phyloP scores from a whole-genome alignment of 495 filamentous ascomycete species.

The Penicillium mononematosum region DNA sequence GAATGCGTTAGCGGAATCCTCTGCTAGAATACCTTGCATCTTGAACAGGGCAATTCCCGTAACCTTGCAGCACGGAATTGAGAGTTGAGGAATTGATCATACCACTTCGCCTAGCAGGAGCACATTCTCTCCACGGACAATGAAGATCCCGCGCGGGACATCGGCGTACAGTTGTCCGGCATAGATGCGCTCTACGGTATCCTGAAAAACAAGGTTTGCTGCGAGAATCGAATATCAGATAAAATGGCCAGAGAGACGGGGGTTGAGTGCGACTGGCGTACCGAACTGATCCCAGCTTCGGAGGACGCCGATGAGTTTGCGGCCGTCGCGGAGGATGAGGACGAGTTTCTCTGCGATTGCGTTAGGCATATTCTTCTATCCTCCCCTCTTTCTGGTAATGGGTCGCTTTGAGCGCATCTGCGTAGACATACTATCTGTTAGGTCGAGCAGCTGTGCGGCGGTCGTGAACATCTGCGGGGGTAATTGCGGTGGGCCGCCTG shows the following conservation, averaged over 20 bases:
- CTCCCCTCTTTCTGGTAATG: background rate
- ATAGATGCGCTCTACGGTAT: constrained; percentile 84
- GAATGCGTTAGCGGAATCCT: background rate
- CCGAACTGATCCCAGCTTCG: constrained; percentile 98
- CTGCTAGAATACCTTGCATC: background rate
- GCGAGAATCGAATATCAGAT: constrained; percentile 12
- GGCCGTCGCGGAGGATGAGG: constrained; percentile 83
- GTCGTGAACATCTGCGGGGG: constrained; percentile 95
- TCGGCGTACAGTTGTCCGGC: constrained; percentile 74
- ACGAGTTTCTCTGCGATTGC: constrained; percentile 80
- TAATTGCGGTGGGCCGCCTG: constrained; percentile 49
- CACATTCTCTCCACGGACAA: constrained; percentile 93
- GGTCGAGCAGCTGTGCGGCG: constrained; percentile 86
- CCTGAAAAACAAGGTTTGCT: constrained; percentile 95
- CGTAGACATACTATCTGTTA: constrained; percentile 80
- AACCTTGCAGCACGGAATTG: background rate
- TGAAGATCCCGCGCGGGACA: constrained; percentile 74
- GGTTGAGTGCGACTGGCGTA: constrained; percentile 40
- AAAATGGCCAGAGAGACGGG: constrained; percentile 8
- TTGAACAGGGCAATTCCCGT: background rate
- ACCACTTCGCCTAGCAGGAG: constrained; percentile 88
- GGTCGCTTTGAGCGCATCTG: background rate
- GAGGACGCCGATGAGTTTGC: constrained; percentile 88
- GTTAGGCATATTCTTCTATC: constrained; percentile 5
- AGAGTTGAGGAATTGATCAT: constrained; percentile 14